phyloP scores from a whole-genome alignment of 202 grass and related monocot species.

The Zizania palustris region DNA sequence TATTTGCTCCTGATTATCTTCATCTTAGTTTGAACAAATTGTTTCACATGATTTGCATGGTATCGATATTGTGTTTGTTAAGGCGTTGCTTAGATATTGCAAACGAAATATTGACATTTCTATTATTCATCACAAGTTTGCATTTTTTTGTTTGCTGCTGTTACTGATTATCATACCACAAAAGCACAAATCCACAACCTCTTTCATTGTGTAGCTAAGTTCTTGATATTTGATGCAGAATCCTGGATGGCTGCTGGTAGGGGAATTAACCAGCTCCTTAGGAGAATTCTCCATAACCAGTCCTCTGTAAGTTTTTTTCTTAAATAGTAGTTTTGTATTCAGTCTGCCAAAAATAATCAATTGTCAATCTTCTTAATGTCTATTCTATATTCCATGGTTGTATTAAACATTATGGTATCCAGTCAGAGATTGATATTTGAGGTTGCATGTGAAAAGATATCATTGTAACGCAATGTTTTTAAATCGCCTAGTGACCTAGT shows the following conservation, averaged over 20 bases:
- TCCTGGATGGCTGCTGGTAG: constrained; percentile 68
- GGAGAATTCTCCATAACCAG: constrained; percentile 60
- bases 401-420: not conserved
- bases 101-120: not conserved
- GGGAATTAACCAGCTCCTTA: constrained; percentile 75
- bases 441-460: not conserved
- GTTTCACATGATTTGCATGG: not conserved
- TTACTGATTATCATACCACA: not conserved
- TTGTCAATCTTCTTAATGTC: constrained; percentile 20
- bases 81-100: not conserved
- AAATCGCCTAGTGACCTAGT: too few species aligned
- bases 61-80: not conserved
- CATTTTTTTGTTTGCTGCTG: not conserved
- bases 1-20: too few species aligned
- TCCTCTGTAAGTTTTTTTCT: constrained; percentile 60
- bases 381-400: not conserved
- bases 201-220: not conserved
- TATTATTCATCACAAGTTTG: not conserved
- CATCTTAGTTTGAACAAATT: not conserved
- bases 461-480: not conserved
- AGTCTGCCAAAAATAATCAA: not conserved
- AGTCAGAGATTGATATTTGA: not conserved
- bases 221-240: constrained; percentile 7
- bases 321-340: not conserved
- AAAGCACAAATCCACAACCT: too few species aligned